Base-by-base conservation (phyloP, 208 protist species). In the Acanthamoeba castellanii region DNA sequence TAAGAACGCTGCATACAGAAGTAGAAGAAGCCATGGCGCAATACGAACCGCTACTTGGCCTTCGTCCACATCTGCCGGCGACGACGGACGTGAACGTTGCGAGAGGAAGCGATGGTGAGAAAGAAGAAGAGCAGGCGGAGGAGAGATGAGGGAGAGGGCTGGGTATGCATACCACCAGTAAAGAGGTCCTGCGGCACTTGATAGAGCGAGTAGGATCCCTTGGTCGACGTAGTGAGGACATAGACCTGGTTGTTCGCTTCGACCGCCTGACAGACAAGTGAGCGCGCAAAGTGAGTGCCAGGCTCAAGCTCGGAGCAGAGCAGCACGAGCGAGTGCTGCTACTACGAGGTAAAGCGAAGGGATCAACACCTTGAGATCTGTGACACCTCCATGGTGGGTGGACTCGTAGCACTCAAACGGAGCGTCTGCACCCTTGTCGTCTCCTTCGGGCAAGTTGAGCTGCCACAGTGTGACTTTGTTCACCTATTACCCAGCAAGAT, bases 391-490 rank as follows among this genome's bases (percentile, higher is more conserved):
- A 42, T 85, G 42, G 18, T 85, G 32, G 32, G 45, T 57, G 42
- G 45, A 34, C 55, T 85, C 76, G 76, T 85, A 85, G 76, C 76
- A 85, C 47, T 85, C 76, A 30, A 85, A 85, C 6, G 76, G 76
- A 8, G 42, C 76, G 7, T 85, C 76, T 9, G 76, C 27, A 30
- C 76, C 42, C 45, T 85, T 47, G 22, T 85, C 76, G 20, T 85
- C 76, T 18, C 76, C 76, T 7, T 85, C n/a, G 22, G 76, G 76
- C 76, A 85, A 85, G 76, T 85, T 85, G 42, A 85, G 30, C 45
- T 85, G 76, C 76, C 76, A 85, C 47, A 85, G 9, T 20, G 76
- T 85, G n/a, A 85, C 42, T 14, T 85, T 85, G 76, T 85, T 85
- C 45, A 85, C 76, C 76, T 82, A 3, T 72, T 72, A 6, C 13